These are phyloP conservation scores for Lecanicillium sp. DNA, from an alignment of 2,329 filamentous ascomycete species.

Conservation along the genomic window DNA sequence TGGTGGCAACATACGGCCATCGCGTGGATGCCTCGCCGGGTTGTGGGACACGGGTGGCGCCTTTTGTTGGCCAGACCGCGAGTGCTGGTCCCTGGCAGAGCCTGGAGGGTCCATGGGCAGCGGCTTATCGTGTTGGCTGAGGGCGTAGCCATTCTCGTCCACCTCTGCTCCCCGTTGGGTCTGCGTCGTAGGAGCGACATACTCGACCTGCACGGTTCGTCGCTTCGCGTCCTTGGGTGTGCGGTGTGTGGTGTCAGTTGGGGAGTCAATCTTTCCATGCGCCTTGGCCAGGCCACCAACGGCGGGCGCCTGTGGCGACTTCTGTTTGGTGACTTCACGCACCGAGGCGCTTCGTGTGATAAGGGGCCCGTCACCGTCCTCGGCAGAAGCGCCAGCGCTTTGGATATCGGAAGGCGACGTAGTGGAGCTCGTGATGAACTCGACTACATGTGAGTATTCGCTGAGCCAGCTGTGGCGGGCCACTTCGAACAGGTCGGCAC, in stretches of 20 bases:
- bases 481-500: conserved; percentile 94
- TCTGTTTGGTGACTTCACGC: conserved; percentile 72
- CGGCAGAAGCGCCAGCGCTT: conserved; percentile 60
- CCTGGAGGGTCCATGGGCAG: conserved; percentile 49
- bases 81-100: conserved; percentile 17
- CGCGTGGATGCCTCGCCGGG: background rate
- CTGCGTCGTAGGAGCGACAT: conserved; percentile 83
- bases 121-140: conserved; percentile 45
- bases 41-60: conserved; percentile 13
- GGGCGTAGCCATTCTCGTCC: conserved; percentile 19
- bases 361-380: conserved; percentile 50
- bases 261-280: conserved; percentile 64
- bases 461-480: conserved; percentile 96
- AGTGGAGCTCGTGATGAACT: conserved; percentile 93
- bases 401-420: conserved; percentile 81
- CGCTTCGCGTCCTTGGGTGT: conserved; percentile 82
- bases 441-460: conserved; percentile 93
- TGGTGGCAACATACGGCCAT: conserved; percentile 24
- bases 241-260: conserved; percentile 48
- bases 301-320: conserved; percentile 37
- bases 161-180: conserved; percentile 59
- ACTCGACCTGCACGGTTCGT: conserved; percentile 93
- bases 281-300: conserved; percentile 63
- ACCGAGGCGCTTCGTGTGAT: conserved; percentile 88
- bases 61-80: conserved; percentile 14